These are phyloP conservation scores for Trypanosoma lewisi DNA, from an alignment of 208 protist species.

Conservation along the genomic window DNA sequence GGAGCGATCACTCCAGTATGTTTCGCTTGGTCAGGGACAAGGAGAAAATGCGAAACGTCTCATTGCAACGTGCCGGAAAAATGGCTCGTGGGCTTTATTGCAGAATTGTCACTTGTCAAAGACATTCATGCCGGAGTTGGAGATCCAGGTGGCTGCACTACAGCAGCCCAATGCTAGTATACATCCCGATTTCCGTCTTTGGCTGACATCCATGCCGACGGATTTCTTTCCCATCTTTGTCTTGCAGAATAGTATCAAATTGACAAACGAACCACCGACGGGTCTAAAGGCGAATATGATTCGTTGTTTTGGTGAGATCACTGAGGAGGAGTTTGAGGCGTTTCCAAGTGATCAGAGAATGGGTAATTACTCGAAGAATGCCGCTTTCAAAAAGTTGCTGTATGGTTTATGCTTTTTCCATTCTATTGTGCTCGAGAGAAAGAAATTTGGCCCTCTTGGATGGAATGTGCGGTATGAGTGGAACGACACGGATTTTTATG, in stretches of 20 bases:
- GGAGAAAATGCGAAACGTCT: slow-evolving; percentile 93
- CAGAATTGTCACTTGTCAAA: slow-evolving; percentile 97
- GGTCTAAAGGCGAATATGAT: slow-evolving; percentile 96
- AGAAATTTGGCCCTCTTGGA: slow-evolving; percentile 96
- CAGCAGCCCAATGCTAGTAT: slow-evolving; percentile 42
- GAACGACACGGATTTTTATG: slow-evolving; percentile 96
- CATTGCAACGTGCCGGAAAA: slow-evolving; percentile 88
- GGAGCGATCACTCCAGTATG: slow-evolving; percentile 72
- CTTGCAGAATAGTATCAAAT: slow-evolving; percentile 97
- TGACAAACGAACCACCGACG: slow-evolving; percentile 98
- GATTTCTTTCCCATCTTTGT: slow-evolving; percentile 97
- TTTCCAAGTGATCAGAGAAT: slow-evolving; percentile 44
- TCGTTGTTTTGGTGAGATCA: slow-evolving; percentile 91
- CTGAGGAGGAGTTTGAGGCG: slow-evolving; percentile 79
- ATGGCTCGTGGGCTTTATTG: slow-evolving; percentile 94
- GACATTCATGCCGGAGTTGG: slow-evolving; percentile 96
- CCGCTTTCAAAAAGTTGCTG: slow-evolving; percentile 94
- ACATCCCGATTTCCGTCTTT: slow-evolving; percentile 94
- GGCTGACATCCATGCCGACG: slow-evolving; percentile 98
- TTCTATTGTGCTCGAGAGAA: slow-evolving; percentile 93
- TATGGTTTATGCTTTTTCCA: slow-evolving; percentile 98
- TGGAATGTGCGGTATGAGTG: slow-evolving; percentile 98
- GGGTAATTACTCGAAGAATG: slow-evolving; percentile 53
- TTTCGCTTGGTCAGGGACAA: slow-evolving; percentile 98
- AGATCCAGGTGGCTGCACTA: slow-evolving; percentile 88